Evolutionary conservation across 352 stramenopile species (phyloP), one percentile per base, ranked within the genome.

Genomic region (Globisporangium splendens): DNA sequence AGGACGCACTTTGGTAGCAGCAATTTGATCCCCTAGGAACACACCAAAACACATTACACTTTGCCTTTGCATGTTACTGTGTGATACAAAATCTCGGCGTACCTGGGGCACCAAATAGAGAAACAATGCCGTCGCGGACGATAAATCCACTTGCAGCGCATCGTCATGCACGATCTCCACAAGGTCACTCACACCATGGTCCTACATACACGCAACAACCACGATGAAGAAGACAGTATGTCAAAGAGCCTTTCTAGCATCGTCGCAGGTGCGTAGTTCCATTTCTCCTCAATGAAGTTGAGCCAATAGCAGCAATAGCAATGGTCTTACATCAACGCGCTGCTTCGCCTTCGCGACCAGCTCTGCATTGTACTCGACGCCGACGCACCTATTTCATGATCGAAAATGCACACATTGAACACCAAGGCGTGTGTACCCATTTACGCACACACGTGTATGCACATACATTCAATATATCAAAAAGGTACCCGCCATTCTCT

Each of bases 41-140:
- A 6, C 7, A 39, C 6, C 7, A 51, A 51, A 20, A 14, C 28
- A 8, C 14, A 51, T 24, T 8, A 48, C 7, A 48, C 33, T 14
- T 15, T 22, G 43, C 33, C 43, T 17, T 53, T 15, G 10, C 11
- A 42, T 41, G 18, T 10, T 13, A 35, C 10, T 0, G 28, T 0
- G 0, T 6, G 28, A 35, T 4, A 35, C 28, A 35, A 10, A 4
- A 11, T 35, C 24, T 5, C 21, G 3, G 53, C 65, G 42, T 31
- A 89, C 82, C 72, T 88, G 65, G 8, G 84, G 84, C 3, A 94
- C 82, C 42, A 94, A 77, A 62, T 94, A 94, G 42, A 94, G 63
- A 63, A 94, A 94, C 20, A 94, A 42, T 10, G 83, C 75, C 1
- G 84, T 92, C 3, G 84, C 82, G 3, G 54, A 21, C 14, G 79